A percentile compares a stretch with the other conserved stretches of the same genome.
These are phyloP conservation scores for Coniochaeta hoffmannii DNA, from an alignment of 2,329 filamentous ascomycete genomes.

Conservation along the genomic window DNA sequence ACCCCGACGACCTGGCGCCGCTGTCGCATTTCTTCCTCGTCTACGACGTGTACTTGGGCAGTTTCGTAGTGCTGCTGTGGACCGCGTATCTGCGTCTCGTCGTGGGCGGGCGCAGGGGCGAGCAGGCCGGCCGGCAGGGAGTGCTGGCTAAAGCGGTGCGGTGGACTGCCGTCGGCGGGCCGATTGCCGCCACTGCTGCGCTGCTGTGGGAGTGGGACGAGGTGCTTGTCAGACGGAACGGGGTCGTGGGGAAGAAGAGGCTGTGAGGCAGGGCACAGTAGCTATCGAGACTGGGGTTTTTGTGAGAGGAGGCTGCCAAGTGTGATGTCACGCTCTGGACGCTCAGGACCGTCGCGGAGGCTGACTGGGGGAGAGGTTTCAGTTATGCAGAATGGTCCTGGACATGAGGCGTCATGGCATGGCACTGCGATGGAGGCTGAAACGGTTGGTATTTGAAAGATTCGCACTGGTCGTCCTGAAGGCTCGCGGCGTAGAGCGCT, in stretches of 20 bases:
- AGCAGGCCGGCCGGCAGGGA: constrained; percentile 12
- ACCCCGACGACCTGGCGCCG: constrained; percentile 24
- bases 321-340: too few species aligned
- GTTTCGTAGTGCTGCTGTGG: constrained; percentile 35
- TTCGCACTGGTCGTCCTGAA: too few species aligned
- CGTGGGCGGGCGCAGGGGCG: constrained; percentile 9
- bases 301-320: too few species aligned
- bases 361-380: too few species aligned
- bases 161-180: constrained; percentile 30
- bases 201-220: constrained; percentile 42
- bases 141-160: constrained; percentile 21
- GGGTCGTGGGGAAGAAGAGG: not conserved
- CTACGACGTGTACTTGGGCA: constrained; percentile 39
- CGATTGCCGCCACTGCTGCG: constrained; percentile 33
- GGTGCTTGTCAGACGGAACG: not conserved
- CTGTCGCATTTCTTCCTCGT: constrained; percentile 37
- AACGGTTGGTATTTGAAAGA: too few species aligned
- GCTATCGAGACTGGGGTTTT: too few species aligned
- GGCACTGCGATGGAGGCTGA: too few species aligned
- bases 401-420: too few species aligned
- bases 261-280: too few species aligned
- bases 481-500: too few species aligned
- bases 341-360: too few species aligned
- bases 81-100: constrained; percentile 26
- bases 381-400: too few species aligned